Evolutionary conservation across 139 green algal species (phyloP).

Genomic region (Volvox reticuliferus): DNA sequence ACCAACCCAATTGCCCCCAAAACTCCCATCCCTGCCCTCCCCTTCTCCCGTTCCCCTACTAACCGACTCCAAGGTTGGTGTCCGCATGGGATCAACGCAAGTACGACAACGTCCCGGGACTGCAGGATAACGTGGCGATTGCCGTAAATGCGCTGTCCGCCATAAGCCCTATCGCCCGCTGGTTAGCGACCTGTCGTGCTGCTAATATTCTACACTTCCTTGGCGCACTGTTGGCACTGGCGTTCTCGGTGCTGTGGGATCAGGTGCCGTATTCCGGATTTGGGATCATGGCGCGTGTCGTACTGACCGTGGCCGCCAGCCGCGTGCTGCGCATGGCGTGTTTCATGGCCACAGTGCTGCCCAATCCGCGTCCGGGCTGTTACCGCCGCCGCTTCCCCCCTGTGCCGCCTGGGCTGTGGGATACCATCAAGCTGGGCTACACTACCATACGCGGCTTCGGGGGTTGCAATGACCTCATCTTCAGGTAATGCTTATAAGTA

Average conservation of each 20-base stretch:
- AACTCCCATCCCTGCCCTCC: not conserved
- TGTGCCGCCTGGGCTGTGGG: constrained; percentile 62
- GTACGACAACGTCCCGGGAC: constrained; percentile 67
- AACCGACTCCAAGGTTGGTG: constrained; percentile 65
- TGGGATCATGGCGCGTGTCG: constrained; percentile 77
- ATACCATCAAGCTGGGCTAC: constrained; percentile 72
- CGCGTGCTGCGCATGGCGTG: constrained; percentile 70
- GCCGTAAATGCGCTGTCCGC: constrained; percentile 15
- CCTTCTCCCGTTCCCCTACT: not conserved
- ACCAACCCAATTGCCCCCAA: not conserved
- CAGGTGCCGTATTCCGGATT: constrained; percentile 87
- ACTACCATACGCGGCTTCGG: constrained; percentile 66
- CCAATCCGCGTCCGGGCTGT: constrained; percentile 80
- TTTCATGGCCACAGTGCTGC: constrained; percentile 89
- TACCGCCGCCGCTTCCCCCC: constrained; percentile 80
- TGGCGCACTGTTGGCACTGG: constrained; percentile 68
- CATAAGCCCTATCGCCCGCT: constrained; percentile 21
- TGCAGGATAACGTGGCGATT: constrained; percentile 84
- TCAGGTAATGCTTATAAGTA: constrained; percentile 58
- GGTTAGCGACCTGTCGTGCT: constrained; percentile 51
- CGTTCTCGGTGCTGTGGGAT: constrained; percentile 76
- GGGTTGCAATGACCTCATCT: constrained; percentile 88
- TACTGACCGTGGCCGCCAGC: constrained; percentile 73
- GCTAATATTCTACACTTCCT: constrained; percentile 78
- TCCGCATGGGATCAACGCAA: constrained; percentile 78